Evolutionary conservation across 2,329 filamentous ascomycete genomes (phyloP).

Genomic region (Cercospora citrullina): DNA sequence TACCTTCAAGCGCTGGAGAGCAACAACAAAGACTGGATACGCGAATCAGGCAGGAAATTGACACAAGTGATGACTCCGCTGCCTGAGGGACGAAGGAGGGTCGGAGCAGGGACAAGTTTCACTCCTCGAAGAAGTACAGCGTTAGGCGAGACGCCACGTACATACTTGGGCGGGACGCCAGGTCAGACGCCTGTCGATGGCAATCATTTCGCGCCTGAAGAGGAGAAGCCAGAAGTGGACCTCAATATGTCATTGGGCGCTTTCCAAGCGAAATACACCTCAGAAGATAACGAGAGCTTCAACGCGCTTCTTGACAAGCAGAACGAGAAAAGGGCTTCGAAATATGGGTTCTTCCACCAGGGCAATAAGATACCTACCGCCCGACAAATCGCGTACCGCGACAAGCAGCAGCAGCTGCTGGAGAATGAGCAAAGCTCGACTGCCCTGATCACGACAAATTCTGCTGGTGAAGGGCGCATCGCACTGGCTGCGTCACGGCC

Average conservation of each 20-base stretch:
- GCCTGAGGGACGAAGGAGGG: conserved; percentile 47
- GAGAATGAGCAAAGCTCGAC: conserved; percentile 27
- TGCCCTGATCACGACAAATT: conserved; percentile 31
- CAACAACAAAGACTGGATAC: conserved; percentile 81
- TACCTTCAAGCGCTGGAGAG: conserved; percentile 90
- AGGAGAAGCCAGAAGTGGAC: conserved; percentile 59
- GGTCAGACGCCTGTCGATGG: conserved; percentile 49
- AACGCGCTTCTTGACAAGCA: conserved; percentile 88
- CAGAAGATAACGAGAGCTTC: conserved; percentile 97
- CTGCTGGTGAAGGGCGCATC: conserved; percentile 29
- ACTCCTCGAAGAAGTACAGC: conserved; percentile 30
- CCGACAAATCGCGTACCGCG: conserved; percentile 59
- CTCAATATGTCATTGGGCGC: conserved; percentile 76
- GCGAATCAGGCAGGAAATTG: conserved; percentile 66
- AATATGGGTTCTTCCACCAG: conserved; percentile 84
- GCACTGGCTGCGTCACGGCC: conserved; percentile 44
- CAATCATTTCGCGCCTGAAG: conserved; percentile 35
- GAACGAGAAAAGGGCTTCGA: conserved; percentile 79
- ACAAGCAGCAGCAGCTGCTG: conserved; percentile 64
- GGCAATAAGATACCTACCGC: conserved; percentile 76
- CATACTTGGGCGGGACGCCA: conserved; percentile 73
- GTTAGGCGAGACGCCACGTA: conserved; percentile 50
- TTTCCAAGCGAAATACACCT: conserved; percentile 93
- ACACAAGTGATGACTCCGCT: conserved; percentile 79
- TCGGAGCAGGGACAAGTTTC: conserved; percentile 43